Conservation (phyloP, 106 monocot species). For the Narthecium ossifragum region DNA sequence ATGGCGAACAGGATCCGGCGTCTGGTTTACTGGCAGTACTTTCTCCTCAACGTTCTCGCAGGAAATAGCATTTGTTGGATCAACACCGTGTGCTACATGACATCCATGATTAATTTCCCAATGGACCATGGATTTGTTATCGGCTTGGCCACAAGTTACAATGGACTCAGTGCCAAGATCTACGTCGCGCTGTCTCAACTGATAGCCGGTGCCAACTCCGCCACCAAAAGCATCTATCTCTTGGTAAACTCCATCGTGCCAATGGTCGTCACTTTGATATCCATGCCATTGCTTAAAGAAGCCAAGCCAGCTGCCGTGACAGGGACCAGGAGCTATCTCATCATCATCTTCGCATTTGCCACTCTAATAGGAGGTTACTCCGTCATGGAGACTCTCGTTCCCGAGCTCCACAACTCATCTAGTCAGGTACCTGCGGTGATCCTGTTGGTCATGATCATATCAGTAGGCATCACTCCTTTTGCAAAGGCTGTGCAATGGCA, state of each 20-base stretch:
- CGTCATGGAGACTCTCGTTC: background rate
- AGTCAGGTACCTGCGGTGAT: background rate
- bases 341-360: background rate
- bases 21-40: background rate
- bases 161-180: constrained; percentile 5
- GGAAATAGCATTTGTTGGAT: constrained; percentile 25
- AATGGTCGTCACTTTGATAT: background rate
- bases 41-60: background rate
- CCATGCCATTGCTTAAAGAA: background rate
- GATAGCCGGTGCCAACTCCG: background rate
- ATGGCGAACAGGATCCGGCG: background rate
- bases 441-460: background rate
- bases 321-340: background rate
- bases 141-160: constrained; percentile 11
- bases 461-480: background rate
- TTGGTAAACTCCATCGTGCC: constrained; percentile 17
- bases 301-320: background rate
- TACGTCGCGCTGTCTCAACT: background rate
- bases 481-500: background rate
- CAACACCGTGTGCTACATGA: constrained; percentile 22
- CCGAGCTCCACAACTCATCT: background rate
- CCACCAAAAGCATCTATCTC: constrained; percentile 1
- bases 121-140: background rate
- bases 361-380: background rate
- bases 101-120: constrained; percentile 8